Evolutionary conservation across 495 filamentous ascomycete species (phyloP).

Genomic region (Penicillium tannophilum): DNA sequence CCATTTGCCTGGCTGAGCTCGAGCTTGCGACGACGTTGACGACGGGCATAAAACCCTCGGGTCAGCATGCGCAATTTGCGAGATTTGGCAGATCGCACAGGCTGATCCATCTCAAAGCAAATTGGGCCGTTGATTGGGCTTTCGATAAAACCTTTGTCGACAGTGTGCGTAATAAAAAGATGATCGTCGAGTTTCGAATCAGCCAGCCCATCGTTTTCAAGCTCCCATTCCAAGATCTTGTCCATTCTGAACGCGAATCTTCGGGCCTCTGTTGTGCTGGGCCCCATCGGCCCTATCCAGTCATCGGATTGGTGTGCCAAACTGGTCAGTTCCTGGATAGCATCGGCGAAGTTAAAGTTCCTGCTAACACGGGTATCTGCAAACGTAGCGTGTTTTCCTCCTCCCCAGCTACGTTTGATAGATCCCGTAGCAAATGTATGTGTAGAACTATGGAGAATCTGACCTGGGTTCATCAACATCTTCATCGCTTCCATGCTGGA

Average conservation of each 20-base stretch:
- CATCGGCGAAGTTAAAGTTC: background rate
- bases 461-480: constrained; percentile 51
- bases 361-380: background rate
- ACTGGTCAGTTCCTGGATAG: background rate
- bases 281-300: background rate
- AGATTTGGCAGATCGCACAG: background rate
- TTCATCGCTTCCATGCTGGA: constrained; percentile 34
- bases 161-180: constrained; percentile 40
- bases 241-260: constrained; percentile 31
- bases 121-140: constrained; percentile 36
- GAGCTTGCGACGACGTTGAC: background rate
- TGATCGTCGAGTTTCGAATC: constrained; percentile 21
- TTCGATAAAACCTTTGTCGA: constrained; percentile 33
- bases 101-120: constrained; percentile 36
- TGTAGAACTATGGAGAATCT: constrained; percentile 39
- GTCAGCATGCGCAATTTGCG: background rate
- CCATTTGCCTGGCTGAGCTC: background rate
- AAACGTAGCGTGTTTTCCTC: background rate
- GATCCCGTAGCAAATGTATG: constrained; percentile 50
- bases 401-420: background rate
- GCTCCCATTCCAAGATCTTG: constrained; percentile 41
- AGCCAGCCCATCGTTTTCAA: constrained; percentile 36
- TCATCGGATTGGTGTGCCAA: constrained; percentile 16
- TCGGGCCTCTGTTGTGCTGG: constrained; percentile 7
- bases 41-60: background rate